phyloP scores from a whole-genome alignment of 352 stramenopile species.

The Phytophthora sansomeana region DNA sequence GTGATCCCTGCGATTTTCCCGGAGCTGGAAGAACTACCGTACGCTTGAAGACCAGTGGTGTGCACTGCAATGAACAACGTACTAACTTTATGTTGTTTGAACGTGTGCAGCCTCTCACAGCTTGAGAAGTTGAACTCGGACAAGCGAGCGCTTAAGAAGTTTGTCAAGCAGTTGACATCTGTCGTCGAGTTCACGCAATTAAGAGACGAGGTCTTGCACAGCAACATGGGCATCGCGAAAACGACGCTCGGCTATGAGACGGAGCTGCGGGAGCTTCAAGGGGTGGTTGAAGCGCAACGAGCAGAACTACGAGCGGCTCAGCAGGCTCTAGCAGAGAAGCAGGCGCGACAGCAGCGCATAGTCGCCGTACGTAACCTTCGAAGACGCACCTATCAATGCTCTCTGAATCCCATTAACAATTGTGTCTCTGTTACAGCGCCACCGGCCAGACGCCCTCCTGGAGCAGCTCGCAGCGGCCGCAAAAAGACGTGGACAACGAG shows the following conservation, averaged over 20 bases:
- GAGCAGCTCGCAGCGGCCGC: conserved; percentile 71
- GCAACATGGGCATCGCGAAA: conserved; percentile 81
- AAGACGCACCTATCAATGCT: no score
- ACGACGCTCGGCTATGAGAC: conserved; percentile 70
- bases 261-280: conserved; percentile 58
- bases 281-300: conserved; percentile 58
- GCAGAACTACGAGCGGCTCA: conserved; percentile 59
- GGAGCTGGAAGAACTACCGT: conserved; percentile 83
- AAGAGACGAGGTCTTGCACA: conserved; percentile 77
- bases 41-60: conserved; percentile 26
- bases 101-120: conserved; percentile 48
- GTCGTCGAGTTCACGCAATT: conserved; percentile 79
- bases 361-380: conserved; percentile 68
- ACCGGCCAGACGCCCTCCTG: conserved; percentile 74
- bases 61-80: no score
- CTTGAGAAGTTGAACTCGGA: conserved; percentile 73
- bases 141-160: conserved; percentile 63
- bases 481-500: conserved; percentile 64
- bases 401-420: not conserved
- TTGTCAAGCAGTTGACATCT: conserved; percentile 65
- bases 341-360: conserved; percentile 73
- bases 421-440: conserved; percentile 46
- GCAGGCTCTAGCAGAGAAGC: conserved; percentile 69
- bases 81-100: conserved; percentile 12
- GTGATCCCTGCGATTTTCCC: conserved; percentile 78